phyloP scores from a whole-genome alignment of 306 rosid genomes.

The Lagenaria siceraria region DNA sequence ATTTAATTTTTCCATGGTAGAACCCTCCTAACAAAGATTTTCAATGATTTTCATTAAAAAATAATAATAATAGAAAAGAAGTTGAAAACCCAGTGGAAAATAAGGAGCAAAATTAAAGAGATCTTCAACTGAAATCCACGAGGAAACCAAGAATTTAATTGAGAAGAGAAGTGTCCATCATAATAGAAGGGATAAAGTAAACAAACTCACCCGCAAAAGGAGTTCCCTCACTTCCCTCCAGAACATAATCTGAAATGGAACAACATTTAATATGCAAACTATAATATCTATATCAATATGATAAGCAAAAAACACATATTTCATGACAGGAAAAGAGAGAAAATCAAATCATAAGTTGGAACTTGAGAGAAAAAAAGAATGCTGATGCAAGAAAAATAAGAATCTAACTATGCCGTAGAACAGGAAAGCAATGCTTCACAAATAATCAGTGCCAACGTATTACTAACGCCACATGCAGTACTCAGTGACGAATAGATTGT shows the following conservation, averaged over 20 bases:
- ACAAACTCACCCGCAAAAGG: conserved; percentile 76
- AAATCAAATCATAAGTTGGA: background rate
- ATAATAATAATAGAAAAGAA: background rate
- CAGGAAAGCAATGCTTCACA: background rate
- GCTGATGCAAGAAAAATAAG: background rate
- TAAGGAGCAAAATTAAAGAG: background rate
- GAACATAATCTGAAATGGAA: conserved; percentile 53
- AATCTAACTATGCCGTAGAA: background rate
- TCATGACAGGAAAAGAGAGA: background rate
- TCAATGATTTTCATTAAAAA: background rate
- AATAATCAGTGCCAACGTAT: background rate
- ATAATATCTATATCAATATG: background rate
- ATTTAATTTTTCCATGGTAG: conserved; percentile 91
- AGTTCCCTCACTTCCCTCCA: conserved; percentile 98
- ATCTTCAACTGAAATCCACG: background rate
- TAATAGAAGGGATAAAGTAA: background rate
- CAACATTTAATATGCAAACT: conserved; percentile 8
- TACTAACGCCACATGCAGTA: background rate
- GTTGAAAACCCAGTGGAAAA: background rate
- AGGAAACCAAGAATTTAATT: background rate
- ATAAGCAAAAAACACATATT: background rate
- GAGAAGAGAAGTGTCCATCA: background rate
- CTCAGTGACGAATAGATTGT: background rate
- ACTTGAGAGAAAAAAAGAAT: background rate
- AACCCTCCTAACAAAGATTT: conserved; percentile 50